Evolutionary conservation across 2,329 filamentous ascomycete genomes (phyloP).

Genomic region (Lizonia empirigonia): DNA sequence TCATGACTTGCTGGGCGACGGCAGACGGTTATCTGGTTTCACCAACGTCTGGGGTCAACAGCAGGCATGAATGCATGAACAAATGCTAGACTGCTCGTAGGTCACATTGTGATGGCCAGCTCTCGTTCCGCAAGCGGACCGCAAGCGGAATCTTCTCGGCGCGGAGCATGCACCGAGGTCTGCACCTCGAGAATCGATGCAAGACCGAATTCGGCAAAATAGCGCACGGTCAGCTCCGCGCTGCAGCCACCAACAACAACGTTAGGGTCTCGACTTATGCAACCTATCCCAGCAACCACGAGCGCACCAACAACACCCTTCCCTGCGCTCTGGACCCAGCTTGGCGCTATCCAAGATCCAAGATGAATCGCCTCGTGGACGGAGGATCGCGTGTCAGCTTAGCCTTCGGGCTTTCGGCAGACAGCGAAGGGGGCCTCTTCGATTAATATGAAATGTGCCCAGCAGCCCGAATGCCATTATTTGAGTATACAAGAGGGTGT

Average conservation of each 20-base stretch:
- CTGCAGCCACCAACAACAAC: slow-evolving; percentile 25
- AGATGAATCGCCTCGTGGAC: slow-evolving; percentile 22
- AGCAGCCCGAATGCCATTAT: slow-evolving; percentile 23
- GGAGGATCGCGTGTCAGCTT: slow-evolving; percentile 40
- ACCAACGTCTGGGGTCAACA: slow-evolving; percentile 27
- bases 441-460: slow-evolving; percentile 25
- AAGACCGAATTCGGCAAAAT: slow-evolving; percentile 7
- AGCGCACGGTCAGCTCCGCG: slow-evolving; percentile 17
- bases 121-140: background rate
- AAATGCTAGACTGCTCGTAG: slow-evolving; percentile 8
- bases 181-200: slow-evolving; percentile 19
- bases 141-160: background rate
- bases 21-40: slow-evolving; percentile 33
- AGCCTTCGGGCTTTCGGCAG: slow-evolving; percentile 31
- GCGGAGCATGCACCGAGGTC: background rate
- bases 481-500: slow-evolving; percentile 34
- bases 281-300: slow-evolving; percentile 25
- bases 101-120: slow-evolving; percentile 13
- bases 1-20: slow-evolving; percentile 13
- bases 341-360: slow-evolving; percentile 28
- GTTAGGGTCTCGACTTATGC: slow-evolving; percentile 26
- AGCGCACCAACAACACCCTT: slow-evolving; percentile 17
- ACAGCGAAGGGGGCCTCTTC: slow-evolving; percentile 24
- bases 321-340: slow-evolving; percentile 25
- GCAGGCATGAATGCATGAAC: slow-evolving; percentile 17